These are phyloP conservation scores for Pleurotus eryngii DNA, from an alignment of 768 basidiomycete genomes.

Conservation along the genomic window DNA sequence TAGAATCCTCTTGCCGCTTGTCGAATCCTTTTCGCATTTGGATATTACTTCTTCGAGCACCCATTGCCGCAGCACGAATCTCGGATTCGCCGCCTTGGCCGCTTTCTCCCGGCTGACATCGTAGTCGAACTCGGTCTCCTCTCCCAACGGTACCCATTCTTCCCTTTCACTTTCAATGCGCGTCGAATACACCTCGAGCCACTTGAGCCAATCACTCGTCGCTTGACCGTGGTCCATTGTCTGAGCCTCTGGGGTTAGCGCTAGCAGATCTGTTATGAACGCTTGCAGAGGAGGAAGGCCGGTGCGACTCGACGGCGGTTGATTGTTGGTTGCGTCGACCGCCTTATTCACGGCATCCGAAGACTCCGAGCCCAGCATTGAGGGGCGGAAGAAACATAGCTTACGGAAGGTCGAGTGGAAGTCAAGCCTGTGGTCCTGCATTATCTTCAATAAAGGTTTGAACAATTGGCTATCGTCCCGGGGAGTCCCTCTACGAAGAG, in stretches of 20 bases:
- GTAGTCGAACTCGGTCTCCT: constrained; percentile 21
- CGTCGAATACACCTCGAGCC: constrained; percentile 61
- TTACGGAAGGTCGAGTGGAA: constrained; percentile 83
- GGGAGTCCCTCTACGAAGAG: constrained; percentile 51
- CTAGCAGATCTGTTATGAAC: constrained; percentile 45
- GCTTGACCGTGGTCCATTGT: constrained; percentile 42
- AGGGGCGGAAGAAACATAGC: constrained; percentile 60
- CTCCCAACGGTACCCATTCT: constrained; percentile 38
- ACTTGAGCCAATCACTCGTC: constrained; percentile 50
- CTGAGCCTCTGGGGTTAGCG: constrained; percentile 42
- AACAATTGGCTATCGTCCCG: constrained; percentile 61
- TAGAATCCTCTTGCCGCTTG: constrained; percentile 62
- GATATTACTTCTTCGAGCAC: constrained; percentile 89
- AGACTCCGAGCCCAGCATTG: constrained; percentile 15
- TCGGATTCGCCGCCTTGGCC: constrained; percentile 69
- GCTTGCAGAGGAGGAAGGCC: constrained; percentile 26
- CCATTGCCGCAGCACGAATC: constrained; percentile 95
- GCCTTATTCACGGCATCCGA: constrained; percentile 2
- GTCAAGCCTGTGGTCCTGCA: constrained; percentile 77
- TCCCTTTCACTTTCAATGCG: constrained; percentile 53
- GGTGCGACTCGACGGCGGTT: not conserved
- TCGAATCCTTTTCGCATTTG: constrained; percentile 63
- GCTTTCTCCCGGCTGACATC: constrained; percentile 46
- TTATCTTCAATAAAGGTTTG: constrained; percentile 68
- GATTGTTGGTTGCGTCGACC: not conserved